Evolutionary conservation across 352 stramenopile genomes (phyloP).

Genomic region (Globisporangium cederbergense): DNA sequence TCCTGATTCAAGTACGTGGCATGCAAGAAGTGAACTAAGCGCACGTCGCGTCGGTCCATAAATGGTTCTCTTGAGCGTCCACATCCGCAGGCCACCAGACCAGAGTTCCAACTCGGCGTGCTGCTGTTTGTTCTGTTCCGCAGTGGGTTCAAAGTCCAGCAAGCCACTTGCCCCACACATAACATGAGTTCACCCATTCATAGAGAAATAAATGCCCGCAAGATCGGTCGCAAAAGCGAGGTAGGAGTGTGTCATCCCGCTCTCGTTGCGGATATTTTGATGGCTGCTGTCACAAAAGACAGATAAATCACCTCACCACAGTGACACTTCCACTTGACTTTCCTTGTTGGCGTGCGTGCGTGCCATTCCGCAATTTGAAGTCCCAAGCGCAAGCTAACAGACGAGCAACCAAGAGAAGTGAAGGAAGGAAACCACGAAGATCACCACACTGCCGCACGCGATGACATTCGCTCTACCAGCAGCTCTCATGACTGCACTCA

Average conservation of each 20-base stretch:
- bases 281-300: background rate
- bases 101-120: background rate
- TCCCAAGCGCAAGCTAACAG: background rate
- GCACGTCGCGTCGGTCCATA: too few species aligned
- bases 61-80: background rate
- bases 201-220: background rate
- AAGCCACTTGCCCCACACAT: background rate
- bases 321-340: background rate
- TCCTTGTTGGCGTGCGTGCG: background rate
- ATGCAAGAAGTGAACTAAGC: background rate
- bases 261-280: background rate
- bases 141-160: constrained; percentile 2
- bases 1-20: background rate
- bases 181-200: background rate
- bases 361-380: constrained; percentile 9
- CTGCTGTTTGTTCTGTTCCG: background rate
- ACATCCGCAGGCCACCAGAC: background rate
- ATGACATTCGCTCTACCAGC: background rate
- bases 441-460: background rate
- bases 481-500: background rate
- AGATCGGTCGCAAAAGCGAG: background rate
- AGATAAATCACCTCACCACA: background rate
- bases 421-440: background rate
- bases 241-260: background rate
- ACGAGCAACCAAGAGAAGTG: background rate